Base-by-base conservation (phyloP, 768 basidiomycete species). In the Neoboletus subvelutipes region DNA sequence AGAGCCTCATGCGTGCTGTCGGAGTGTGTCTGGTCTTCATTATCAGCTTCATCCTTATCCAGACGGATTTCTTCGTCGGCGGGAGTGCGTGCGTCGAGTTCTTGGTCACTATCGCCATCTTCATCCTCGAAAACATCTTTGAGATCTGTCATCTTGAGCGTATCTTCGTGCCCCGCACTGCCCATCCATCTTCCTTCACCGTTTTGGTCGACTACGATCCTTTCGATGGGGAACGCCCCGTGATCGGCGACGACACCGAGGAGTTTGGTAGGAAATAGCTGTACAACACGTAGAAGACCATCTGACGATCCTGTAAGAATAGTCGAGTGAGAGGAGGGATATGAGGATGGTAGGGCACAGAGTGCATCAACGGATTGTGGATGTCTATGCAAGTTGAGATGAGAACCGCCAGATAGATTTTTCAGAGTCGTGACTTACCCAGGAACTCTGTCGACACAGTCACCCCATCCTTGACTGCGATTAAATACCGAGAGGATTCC, bases 401-500 rank as follows among this genome's bases (percentile, higher is more conserved):
- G 56, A 66, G 56, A 50, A 41, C 57, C 20, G 7, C 40, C 50
- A 18, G 29, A 34, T 7, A 4, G 28, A 20, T 20, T n/a, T 43
- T 28, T 54, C 55, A 29, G 46, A 5, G 22, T 52, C 45, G 31
- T 49, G 31, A 73, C 82, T 54, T 65, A 92, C 89, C 93, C 93
- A 42, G 91, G 90, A 33, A 94, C 78, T 49, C 93, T 83, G 72
- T 96, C 93, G 15, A 95, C 92, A 64, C 92, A 95, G 70, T 97
- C 94, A 6, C 84, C 87, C 86, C 92, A 96, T 9, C 94, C 95
- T 62, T 84, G 88, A 41, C 76, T 85, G 26, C 88, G 83, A 71
- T 95, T 94, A 76, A 94, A 97, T 54, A 97, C 83, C 7, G 91
- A 93, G 18, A 98, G 76, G 18, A 94, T 87, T 51, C 95, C 95